Percentiles rank a stretch among this genome's conserved stretches.
Evolutionary conservation across 768 basidiomycete species (phyloP).

Genomic region (Lactifluus rugatus): DNA sequence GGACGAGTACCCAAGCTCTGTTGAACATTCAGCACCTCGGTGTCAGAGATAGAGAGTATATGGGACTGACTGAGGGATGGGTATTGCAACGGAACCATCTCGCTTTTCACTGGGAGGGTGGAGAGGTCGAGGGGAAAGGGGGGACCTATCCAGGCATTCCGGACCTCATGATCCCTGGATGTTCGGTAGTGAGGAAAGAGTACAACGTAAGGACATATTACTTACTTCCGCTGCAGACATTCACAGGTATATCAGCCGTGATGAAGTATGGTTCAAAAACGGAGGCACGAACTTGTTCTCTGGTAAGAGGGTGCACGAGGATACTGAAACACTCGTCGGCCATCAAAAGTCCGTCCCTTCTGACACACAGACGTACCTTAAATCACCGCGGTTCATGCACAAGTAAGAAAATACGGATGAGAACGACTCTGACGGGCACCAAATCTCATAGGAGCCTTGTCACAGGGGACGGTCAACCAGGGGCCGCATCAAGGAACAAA

Average conservation of each 20-base stretch:
- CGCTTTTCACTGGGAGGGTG: slow-evolving; percentile 39
- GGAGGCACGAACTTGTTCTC: slow-evolving; percentile 46
- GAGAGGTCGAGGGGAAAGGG: slow-evolving; percentile 58
- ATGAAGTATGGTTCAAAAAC: background rate
- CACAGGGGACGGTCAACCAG: background rate
- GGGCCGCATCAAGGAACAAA: background rate
- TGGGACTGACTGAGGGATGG: slow-evolving; percentile 30
- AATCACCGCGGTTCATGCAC: slow-evolving; percentile 50
- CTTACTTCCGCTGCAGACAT: slow-evolving; percentile 30
- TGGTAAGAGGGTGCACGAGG: slow-evolving; percentile 65
- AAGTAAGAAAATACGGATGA: slow-evolving; percentile 69
- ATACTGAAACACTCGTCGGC: slow-evolving; percentile 35
- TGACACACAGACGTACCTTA: slow-evolving; percentile 41
- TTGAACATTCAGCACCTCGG: background rate
- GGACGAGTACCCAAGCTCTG: slow-evolving; percentile 66
- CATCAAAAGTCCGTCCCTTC: background rate
- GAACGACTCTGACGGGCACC: slow-evolving; percentile 70
- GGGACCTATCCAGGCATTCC: slow-evolving; percentile 66
- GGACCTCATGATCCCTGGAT: slow-evolving; percentile 57
- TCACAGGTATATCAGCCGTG: background rate
- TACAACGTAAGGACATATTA: background rate
- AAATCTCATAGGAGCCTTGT: slow-evolving; percentile 72
- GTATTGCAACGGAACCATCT: slow-evolving; percentile 59
- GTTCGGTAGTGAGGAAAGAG: background rate
- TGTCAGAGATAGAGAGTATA: background rate